Percentiles rank a stretch among this genome's conserved stretches.
Evolutionary conservation across 1,139 yeast species (phyloP).

Genomic region (Yamadazyma conglobata): DNA sequence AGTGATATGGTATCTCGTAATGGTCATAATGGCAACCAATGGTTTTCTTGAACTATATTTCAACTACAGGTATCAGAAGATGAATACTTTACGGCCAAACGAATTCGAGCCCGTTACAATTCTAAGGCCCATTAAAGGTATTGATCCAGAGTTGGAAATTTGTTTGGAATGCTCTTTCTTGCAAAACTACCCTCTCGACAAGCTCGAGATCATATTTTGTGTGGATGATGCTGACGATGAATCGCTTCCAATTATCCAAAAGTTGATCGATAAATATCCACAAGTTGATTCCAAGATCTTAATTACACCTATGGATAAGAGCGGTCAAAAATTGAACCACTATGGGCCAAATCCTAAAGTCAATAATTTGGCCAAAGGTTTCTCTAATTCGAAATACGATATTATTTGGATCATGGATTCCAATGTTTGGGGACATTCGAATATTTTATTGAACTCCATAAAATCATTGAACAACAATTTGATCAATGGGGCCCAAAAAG

Average conservation of each 20-base stretch:
- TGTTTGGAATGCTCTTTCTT: constrained; percentile 68
- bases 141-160: constrained; percentile 68
- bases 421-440: constrained; percentile 75
- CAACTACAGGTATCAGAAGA: constrained; percentile 31
- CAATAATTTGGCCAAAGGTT: constrained; percentile 80
- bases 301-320: constrained; percentile 37
- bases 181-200: constrained; percentile 60
- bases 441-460: constrained; percentile 66
- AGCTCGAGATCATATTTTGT: constrained; percentile 71
- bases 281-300: constrained; percentile 57
- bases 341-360: constrained; percentile 90
- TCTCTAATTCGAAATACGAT: constrained; percentile 62
- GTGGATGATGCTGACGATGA: constrained; percentile 65
- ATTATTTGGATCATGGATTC: constrained; percentile 87
- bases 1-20: constrained; percentile 44
- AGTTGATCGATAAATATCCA: constrained; percentile 53
- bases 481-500: constrained; percentile 43
- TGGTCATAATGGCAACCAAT: constrained; percentile 38
- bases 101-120: constrained; percentile 68
- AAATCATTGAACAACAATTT: constrained; percentile 44
- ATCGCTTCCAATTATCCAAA: constrained; percentile 54
- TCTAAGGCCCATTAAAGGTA: constrained; percentile 78
- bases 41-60: constrained; percentile 47
- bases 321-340: constrained; percentile 34
- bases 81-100: constrained; percentile 6